These are phyloP conservation scores for Dinochytrium kinnereticum DNA, from an alignment of 371 early-diverging fungal genomes.

Conservation along the genomic window DNA sequence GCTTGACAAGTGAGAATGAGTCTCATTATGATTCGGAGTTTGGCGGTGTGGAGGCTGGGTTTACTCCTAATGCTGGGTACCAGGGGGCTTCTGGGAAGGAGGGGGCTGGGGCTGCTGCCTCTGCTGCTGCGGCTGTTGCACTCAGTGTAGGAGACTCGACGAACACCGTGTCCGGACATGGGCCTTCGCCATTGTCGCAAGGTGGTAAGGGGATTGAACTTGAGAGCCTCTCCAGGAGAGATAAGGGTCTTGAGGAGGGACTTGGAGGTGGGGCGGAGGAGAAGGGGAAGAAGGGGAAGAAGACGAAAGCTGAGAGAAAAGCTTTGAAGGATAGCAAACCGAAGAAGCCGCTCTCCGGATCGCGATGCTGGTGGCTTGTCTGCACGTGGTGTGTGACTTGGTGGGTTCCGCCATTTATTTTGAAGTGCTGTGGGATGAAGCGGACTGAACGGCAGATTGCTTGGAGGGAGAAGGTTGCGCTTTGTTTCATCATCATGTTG, in stretches of 20 bases:
- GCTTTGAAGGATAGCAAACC: conserved; percentile 9
- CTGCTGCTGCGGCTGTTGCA: background rate
- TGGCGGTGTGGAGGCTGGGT: conserved; percentile 18
- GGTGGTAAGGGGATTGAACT: conserved; percentile 25
- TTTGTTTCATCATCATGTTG: conserved; percentile 85
- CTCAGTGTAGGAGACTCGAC: background rate
- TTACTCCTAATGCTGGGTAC: background rate
- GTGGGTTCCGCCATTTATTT: conserved; percentile 79
- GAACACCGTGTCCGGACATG: background rate
- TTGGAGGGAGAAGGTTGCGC: conserved; percentile 95
- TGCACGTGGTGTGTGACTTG: conserved; percentile 85
- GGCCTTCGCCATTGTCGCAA: conserved; percentile 6
- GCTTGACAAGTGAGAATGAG: conserved; percentile 36
- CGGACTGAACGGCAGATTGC: conserved; percentile 86
- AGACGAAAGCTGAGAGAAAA: conserved; percentile 11
- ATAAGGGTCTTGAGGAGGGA: background rate
- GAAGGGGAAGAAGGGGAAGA: background rate
- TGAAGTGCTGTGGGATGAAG: conserved; percentile 79
- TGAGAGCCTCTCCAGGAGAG: conserved; percentile 14
- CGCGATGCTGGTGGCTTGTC: conserved; percentile 71
- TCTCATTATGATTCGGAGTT: conserved; percentile 44
- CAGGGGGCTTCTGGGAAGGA: background rate
- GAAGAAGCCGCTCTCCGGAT: conserved; percentile 38
- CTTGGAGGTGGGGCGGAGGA: conserved; percentile 18
- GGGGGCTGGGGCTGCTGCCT: background rate